These are phyloP conservation scores for Noccaea caerulescens DNA, from an alignment of 345 rosid genomes.

Conservation along the genomic window DNA sequence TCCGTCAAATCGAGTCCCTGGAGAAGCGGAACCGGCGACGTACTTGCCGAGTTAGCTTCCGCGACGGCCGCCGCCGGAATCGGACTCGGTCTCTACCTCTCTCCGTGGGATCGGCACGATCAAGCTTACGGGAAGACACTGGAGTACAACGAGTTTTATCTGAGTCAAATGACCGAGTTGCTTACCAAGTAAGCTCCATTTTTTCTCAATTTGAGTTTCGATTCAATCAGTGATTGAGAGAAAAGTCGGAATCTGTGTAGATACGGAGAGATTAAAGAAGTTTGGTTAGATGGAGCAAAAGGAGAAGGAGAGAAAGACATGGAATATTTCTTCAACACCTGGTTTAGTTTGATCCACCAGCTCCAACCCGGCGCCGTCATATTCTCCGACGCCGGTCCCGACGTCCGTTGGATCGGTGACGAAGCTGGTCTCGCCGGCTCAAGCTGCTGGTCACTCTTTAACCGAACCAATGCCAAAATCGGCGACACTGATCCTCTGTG, in stretches of 20 bases:
- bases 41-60: slow-evolving; percentile 64
- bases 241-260: slow-evolving; percentile 34
- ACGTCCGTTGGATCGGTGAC: slow-evolving; percentile 79
- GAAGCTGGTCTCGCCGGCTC: slow-evolving; percentile 72
- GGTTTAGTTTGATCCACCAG: slow-evolving; percentile 85
- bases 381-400: slow-evolving; percentile 90
- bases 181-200: slow-evolving; percentile 61
- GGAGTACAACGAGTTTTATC: slow-evolving; percentile 81
- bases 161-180: slow-evolving; percentile 88
- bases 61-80: slow-evolving; percentile 67
- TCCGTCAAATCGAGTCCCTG: slow-evolving; percentile 71
- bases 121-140: slow-evolving; percentile 67
- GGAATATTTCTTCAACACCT: slow-evolving; percentile 72
- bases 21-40: slow-evolving; percentile 73
- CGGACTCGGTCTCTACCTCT: slow-evolving; percentile 71
- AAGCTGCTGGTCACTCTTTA: slow-evolving; percentile 88
- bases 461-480: slow-evolving; percentile 60
- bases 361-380: slow-evolving; percentile 75
- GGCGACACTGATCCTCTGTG: slow-evolving; percentile 68
- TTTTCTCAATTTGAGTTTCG: background rate
- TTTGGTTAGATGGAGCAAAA: slow-evolving; percentile 83
- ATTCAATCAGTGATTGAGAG: too few relatives aligned
- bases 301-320: slow-evolving; percentile 80
- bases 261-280: slow-evolving; percentile 83
- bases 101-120: slow-evolving; percentile 97